A percentile compares a stretch with the other conserved stretches of the same genome.
Conservation (phyloP, 2,329 filamentous ascomycete genomes). For the Microsporum ferrugineum region DNA sequence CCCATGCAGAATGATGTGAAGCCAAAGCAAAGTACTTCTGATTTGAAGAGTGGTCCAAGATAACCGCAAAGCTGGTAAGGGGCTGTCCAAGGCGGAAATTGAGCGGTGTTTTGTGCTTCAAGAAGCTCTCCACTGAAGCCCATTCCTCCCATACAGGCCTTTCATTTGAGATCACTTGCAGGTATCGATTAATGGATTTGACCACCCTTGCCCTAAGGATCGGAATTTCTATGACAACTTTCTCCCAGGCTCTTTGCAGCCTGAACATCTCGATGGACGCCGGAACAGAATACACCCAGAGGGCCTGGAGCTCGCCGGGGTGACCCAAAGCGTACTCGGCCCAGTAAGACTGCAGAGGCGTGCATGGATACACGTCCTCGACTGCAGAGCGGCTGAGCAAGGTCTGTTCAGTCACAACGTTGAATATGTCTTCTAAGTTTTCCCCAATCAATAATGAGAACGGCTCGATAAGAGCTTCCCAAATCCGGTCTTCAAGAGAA, state of each 20-base stretch:
- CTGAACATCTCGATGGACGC: conserved; percentile 20
- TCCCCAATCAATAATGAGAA: too few relatives aligned
- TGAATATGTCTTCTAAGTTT: too few relatives aligned
- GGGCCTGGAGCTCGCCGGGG: conserved; percentile 29
- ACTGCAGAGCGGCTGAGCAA: conserved; percentile 10
- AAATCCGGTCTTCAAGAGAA: too few relatives aligned
- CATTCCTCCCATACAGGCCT: too few relatives aligned
- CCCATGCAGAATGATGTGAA: conserved; percentile 32
- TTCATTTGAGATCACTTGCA: too few relatives aligned
- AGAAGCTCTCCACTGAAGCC: too few relatives aligned
- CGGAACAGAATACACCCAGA: conserved; percentile 24
- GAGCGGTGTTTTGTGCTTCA: too few relatives aligned
- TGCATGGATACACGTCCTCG: conserved; percentile 30
- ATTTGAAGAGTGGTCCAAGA: background rate
- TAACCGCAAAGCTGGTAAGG: conserved; percentile 17
- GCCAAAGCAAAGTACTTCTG: conserved; percentile 21
- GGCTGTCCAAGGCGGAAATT: conserved; percentile 12
- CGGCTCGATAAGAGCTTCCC: too few relatives aligned
- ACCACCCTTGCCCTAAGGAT: background rate
- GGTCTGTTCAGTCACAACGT: too few relatives aligned
- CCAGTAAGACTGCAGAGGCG: conserved; percentile 31
- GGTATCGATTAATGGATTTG: too few relatives aligned
- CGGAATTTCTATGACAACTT: background rate
- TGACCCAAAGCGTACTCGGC: conserved; percentile 27
- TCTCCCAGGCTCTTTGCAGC: conserved; percentile 28